Base-by-base conservation (phyloP, 352 stramenopile genomes). In the Phytopythium litorale region DNA sequence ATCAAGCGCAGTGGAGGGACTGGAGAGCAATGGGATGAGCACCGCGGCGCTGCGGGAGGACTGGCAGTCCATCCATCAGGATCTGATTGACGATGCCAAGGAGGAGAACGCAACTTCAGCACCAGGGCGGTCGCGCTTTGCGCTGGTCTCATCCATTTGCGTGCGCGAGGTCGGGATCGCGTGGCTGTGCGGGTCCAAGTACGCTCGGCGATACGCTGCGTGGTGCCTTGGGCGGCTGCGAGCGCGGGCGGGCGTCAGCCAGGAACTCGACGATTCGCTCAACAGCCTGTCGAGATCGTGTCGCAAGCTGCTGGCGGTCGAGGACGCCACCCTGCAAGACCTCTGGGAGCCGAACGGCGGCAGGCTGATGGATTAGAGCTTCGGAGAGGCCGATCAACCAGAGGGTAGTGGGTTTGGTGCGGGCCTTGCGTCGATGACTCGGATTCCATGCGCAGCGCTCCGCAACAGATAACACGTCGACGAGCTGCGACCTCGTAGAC, bases 151-250 rank as follows among this genome's bases (percentile, higher is more conserved):
- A 45, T 56, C 48, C 45, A 54, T 53, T 16, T 30, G 78, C 0
- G 33, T 86, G 32, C 38, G 63, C 16, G 81, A 91, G 35, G 64
- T 87, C 19, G 67, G 76, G 33, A 64, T 60, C 30, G 69, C 73
- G 32, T 91, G 81, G 79, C 60, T 55, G 23, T 74, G 71, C 57
- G 61, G 56, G 19, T 74, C 68, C 42, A 63, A 68, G 53, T 87
- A 76, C 62, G 73, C 78, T 23, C 55, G 72, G 49, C 75, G 78
- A 9, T 90, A 84, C 63, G 68, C 77, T 25, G 63, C 73, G 18
- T 90, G 81, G 81, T 77, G 70, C 16, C 57, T 88, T 35, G 61
- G 66, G 25, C 35, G 54, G 43, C 38, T 78, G 35, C 15, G 21
- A 37, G 21, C 37, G 54, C 32, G 35, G 38, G n/a, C 38, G 18